A percentile compares a stretch with the other conserved stretches of the same genome.
phyloP scores from a whole-genome alignment of 148 eudicot species.

The Chenopodium suecicum region DNA sequence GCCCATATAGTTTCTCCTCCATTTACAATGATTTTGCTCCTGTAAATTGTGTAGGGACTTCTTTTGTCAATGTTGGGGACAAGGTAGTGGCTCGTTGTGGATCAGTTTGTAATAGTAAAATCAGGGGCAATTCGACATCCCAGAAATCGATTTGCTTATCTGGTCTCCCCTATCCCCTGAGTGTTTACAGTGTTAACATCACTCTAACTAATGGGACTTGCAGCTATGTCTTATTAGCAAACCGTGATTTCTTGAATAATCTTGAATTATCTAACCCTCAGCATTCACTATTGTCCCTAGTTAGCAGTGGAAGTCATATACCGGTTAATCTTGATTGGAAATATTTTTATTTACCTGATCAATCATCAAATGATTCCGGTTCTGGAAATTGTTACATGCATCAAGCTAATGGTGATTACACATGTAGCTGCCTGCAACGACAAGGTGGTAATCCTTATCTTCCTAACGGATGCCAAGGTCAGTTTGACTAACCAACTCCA shows the following conservation, averaged over 20 bases:
- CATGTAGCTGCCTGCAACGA: conserved; percentile 5
- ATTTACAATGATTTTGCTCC: conserved; percentile 16
- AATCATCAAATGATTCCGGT: not conserved
- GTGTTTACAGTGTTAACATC: conserved; percentile 21
- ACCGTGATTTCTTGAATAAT: conserved; percentile 3
- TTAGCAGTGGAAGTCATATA: conserved; percentile 8
- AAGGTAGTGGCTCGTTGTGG: conserved; percentile 16
- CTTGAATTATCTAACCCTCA: conserved; percentile 4
- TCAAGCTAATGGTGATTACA: not conserved
- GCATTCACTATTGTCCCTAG: conserved; percentile 10
- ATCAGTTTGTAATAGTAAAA: conserved; percentile 1
- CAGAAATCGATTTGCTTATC: conserved; percentile 13
- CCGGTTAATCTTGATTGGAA: conserved; percentile 15
- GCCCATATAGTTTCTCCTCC: conserved; percentile 20
- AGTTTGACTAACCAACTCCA: not conserved
- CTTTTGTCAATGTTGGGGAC: conserved; percentile 3
- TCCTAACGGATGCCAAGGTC: conserved; percentile 27
- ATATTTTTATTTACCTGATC: conserved; percentile 14
- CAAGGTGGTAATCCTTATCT: conserved; percentile 27
- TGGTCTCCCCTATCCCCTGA: conserved; percentile 8
- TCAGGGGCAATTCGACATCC: not conserved
- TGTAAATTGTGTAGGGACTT: conserved; percentile 16
- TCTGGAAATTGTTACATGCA: conserved; percentile 1
- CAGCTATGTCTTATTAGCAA: conserved; percentile 19
- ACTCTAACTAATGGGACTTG: not conserved